Conservation (phyloP, 306 rosid species). For the Senna siamea region DNA sequence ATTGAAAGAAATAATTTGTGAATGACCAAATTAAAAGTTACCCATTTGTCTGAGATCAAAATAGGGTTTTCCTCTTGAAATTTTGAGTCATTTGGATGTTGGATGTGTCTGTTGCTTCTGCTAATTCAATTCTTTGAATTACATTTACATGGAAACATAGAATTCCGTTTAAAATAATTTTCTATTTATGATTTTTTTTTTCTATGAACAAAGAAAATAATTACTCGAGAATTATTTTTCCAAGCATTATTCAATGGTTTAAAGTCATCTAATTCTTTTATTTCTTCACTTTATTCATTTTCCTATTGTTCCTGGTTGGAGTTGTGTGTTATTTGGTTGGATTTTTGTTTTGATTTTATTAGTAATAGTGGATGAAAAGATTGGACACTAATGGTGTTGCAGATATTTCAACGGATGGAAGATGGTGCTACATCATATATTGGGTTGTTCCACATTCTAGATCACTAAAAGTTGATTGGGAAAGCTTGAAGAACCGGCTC, state of each 20-base stretch:
- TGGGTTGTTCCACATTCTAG: slow-evolving; percentile 70
- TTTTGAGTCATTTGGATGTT: neutral
- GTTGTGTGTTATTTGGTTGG: neutral
- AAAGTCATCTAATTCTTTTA: neutral
- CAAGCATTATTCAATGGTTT: neutral
- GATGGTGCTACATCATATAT: slow-evolving; percentile 77
- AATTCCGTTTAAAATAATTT: neutral
- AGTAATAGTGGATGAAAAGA: neutral
- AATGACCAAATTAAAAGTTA: too few species aligned
- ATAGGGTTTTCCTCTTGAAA: too few species aligned
- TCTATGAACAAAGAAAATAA: too few species aligned
- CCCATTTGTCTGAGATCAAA: too few species aligned
- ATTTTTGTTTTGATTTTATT: neutral
- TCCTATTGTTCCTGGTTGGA: neutral
- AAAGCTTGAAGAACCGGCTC: slow-evolving; percentile 65
- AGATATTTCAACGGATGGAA: slow-evolving; percentile 89
- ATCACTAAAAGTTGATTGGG: slow-evolving; percentile 68
- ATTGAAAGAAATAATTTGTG: too few species aligned
- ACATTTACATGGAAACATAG: neutral
- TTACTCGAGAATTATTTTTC: too few species aligned
- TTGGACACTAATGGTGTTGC: slow-evolving; percentile 31
- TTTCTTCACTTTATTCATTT: neutral
- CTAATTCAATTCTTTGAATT: neutral
- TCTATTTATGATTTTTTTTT: neutral
- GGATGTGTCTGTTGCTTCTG: neutral